Evolutionary conservation across 1,284 basidiomycete species (phyloP).

Genomic region (Cryptococcus amylolentus): DNA sequence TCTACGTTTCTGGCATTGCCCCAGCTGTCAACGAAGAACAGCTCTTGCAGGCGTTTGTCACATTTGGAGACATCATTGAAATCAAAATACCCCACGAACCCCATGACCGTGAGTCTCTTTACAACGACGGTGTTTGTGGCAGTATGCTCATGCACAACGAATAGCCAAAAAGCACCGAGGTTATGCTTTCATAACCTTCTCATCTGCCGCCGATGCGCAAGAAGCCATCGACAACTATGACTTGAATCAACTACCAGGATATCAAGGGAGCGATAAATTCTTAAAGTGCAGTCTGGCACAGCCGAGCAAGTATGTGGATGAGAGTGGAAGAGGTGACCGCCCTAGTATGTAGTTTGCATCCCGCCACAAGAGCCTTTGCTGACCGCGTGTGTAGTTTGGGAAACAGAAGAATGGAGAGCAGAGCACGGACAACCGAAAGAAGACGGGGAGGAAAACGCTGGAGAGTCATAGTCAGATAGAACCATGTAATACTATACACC

Average conservation of each 20-base stretch:
- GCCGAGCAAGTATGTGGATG: constrained; percentile 39
- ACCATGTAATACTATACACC: constrained; percentile 6
- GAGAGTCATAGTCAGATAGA: constrained; percentile 3
- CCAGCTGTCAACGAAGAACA: constrained; percentile 44
- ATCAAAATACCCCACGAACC: constrained; percentile 44
- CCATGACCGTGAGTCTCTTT: constrained; percentile 34
- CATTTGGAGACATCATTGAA: constrained; percentile 49
- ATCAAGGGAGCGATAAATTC: constrained; percentile 42
- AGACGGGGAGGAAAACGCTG: constrained; percentile 12
- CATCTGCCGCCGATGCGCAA: constrained; percentile 44
- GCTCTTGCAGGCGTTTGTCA: constrained; percentile 46
- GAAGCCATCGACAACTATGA: constrained; percentile 52
- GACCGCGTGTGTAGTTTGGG: constrained; percentile 37
- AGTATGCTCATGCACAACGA: neutral
- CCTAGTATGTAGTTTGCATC: constrained; percentile 34
- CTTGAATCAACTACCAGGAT: constrained; percentile 47
- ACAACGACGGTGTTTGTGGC: neutral
- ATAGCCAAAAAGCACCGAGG: constrained; percentile 40
- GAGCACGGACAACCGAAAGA: constrained; percentile 35
- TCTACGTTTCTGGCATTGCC: constrained; percentile 45
- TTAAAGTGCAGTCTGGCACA: constrained; percentile 47
- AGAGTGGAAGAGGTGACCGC: constrained; percentile 32
- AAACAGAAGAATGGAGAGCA: constrained; percentile 46
- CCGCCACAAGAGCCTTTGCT: neutral
- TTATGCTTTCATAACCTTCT: constrained; percentile 49